phyloP scores from a whole-genome alignment of 495 filamentous ascomycete genomes.

The Neurospora sp. region DNA sequence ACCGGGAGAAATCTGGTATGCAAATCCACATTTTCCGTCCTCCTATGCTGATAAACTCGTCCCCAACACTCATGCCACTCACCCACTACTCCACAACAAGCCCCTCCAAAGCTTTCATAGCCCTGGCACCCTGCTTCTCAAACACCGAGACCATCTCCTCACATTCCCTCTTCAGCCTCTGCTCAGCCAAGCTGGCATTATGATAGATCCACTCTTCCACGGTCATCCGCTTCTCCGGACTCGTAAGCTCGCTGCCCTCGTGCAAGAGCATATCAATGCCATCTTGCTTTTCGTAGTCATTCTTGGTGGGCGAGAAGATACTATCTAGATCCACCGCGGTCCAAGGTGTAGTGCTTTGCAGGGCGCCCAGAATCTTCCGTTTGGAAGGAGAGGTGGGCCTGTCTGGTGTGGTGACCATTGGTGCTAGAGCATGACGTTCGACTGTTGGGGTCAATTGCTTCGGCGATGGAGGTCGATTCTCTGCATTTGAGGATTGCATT shows the following conservation, averaged over 20 bases:
- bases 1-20: not conserved
- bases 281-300: constrained; percentile 46
- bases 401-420: constrained; percentile 47
- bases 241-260: constrained; percentile 50
- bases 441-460: constrained; percentile 30
- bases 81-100: constrained; percentile 36
- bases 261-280: constrained; percentile 30
- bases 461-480: constrained; percentile 64
- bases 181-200: constrained; percentile 71
- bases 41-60: not conserved
- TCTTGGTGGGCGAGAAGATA: constrained; percentile 36
- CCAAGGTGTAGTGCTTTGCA: constrained; percentile 61
- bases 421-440: constrained; percentile 31
- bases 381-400: constrained; percentile 50
- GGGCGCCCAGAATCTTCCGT: constrained; percentile 45
- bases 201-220: constrained; percentile 85
- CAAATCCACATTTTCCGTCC: not conserved
- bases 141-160: constrained; percentile 71
- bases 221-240: constrained; percentile 76
- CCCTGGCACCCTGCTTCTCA: constrained; percentile 70
- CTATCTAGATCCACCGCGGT: constrained; percentile 59
- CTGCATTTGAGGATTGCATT: constrained; percentile 69
- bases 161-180: constrained; percentile 66
- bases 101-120: constrained; percentile 67
- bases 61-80: not conserved